phyloP scores from a whole-genome alignment of 2,329 filamentous ascomycete genomes.

The Exophiala viscosa region DNA sequence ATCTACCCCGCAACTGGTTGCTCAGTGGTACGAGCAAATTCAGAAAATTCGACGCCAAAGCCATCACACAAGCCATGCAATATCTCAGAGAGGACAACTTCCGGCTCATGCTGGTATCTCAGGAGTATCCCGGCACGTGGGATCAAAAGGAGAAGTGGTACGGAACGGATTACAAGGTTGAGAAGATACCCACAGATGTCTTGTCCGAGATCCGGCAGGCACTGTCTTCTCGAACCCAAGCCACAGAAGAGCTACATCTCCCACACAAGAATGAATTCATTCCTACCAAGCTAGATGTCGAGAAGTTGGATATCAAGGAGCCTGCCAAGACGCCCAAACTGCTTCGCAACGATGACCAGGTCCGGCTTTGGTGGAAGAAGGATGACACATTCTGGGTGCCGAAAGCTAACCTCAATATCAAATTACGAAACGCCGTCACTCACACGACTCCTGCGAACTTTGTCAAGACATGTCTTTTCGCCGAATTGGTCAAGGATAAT shows the following conservation, averaged over 20 bases:
- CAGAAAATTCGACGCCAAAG: conserved; percentile 72
- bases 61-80: conserved; percentile 69
- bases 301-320: conserved; percentile 83
- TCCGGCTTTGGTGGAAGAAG: conserved; percentile 95
- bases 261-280: conserved; percentile 96
- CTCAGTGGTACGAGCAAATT: conserved; percentile 75
- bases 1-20: conserved; percentile 79
- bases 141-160: conserved; percentile 94
- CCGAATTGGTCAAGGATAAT: conserved; percentile 81
- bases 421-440: conserved; percentile 73
- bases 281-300: conserved; percentile 85
- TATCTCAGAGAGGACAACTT: conserved; percentile 85
- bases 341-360: conserved; percentile 75
- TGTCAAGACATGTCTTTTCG: conserved; percentile 74
- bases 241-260: conserved; percentile 71
- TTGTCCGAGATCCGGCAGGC: conserved; percentile 67
- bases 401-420: conserved; percentile 81
- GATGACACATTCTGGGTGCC: conserved; percentile 98
- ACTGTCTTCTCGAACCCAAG: conserved; percentile 54
- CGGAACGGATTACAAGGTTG: conserved; percentile 84
- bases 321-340: conserved; percentile 72
- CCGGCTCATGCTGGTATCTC: conserved; percentile 75
- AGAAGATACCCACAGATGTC: conserved; percentile 74
- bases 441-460: conserved; percentile 72
- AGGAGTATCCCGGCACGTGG: conserved; percentile 79